Percentiles rank a stretch among this genome's conserved stretches.
Conservation (phyloP, 1,284 basidiomycete species). For the Sphagnurus paluster region DNA sequence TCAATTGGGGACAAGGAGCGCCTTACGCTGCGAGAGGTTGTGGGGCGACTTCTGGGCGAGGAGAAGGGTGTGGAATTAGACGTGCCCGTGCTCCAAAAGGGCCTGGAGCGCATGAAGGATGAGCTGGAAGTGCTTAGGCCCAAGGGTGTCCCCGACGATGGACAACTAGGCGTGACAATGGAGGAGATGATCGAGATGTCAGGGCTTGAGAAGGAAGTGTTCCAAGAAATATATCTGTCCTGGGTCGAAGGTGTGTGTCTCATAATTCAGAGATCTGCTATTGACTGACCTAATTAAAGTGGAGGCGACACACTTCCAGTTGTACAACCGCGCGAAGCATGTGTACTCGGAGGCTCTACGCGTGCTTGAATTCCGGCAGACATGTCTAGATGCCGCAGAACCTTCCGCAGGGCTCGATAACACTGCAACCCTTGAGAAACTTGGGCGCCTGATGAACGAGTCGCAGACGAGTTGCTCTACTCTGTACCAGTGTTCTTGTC, state of each 20-base stretch:
- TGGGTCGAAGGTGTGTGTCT: constrained; percentile 69
- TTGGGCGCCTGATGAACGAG: constrained; percentile 78
- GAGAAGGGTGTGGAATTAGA: constrained; percentile 41
- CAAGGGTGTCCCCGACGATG: constrained; percentile 27
- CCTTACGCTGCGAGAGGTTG: constrained; percentile 51
- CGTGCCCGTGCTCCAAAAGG: constrained; percentile 44
- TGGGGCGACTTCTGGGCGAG: constrained; percentile 51
- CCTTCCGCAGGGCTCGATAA: constrained; percentile 14
- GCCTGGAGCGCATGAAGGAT: constrained; percentile 46
- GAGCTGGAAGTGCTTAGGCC: constrained; percentile 58
- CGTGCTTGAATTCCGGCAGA: constrained; percentile 70
- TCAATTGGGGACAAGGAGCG: constrained; percentile 56
- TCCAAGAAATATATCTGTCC: constrained; percentile 68
- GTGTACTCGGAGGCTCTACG: constrained; percentile 78
- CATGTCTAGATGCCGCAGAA: constrained; percentile 51
- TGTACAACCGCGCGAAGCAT: constrained; percentile 79
- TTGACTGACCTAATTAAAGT: constrained; percentile 41
- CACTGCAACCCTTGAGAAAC: constrained; percentile 37
- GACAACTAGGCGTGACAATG: constrained; percentile 60
- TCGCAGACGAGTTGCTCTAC: constrained; percentile 71
- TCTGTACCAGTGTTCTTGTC: constrained; percentile 78
- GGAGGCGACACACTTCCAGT: constrained; percentile 75
- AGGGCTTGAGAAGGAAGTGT: constrained; percentile 56
- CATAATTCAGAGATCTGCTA: not conserved
- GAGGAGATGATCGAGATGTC: constrained; percentile 72